These are phyloP conservation scores for Termitomyces sp. DNA, from an alignment of 768 basidiomycete species.

Conservation along the genomic window DNA sequence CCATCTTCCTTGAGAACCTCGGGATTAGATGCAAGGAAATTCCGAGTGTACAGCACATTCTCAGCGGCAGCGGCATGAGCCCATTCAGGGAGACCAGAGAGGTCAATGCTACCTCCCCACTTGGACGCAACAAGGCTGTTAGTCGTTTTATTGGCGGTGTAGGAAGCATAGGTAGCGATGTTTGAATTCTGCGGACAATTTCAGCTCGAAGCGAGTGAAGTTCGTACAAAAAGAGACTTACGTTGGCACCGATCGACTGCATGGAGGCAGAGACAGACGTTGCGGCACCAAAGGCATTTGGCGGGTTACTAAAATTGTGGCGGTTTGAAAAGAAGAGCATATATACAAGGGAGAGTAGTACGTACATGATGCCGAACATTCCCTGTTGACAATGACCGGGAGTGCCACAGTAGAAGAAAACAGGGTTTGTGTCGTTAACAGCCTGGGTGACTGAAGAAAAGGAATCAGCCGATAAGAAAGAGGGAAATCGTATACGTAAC, in stretches of 20 bases:
- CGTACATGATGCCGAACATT: slow-evolving; percentile 78
- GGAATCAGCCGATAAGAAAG: slow-evolving; percentile 5
- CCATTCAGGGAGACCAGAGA: slow-evolving; percentile 51
- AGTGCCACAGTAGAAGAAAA: slow-evolving; percentile 70
- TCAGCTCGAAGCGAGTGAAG: not conserved
- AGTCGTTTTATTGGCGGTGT: slow-evolving; percentile 43
- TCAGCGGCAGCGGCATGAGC: slow-evolving; percentile 42
- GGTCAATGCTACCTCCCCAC: slow-evolving; percentile 65
- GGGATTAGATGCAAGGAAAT: slow-evolving; percentile 41
- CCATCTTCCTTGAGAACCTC: slow-evolving; percentile 49
- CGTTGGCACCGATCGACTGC: slow-evolving; percentile 38
- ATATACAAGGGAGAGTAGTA: not conserved
- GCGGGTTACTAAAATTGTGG: slow-evolving; percentile 42
- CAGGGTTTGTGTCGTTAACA: slow-evolving; percentile 70
- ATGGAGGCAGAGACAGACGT: slow-evolving; percentile 52
- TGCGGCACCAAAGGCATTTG: slow-evolving; percentile 38
- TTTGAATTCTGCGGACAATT: slow-evolving; percentile 39
- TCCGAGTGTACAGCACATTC: slow-evolving; percentile 52
- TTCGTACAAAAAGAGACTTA: slow-evolving; percentile 17
- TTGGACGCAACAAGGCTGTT: slow-evolving; percentile 40
- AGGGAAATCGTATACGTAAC: slow-evolving; percentile 15
- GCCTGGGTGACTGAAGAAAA: slow-evolving; percentile 51
- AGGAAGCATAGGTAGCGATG: slow-evolving; percentile 50
- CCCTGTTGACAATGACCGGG: slow-evolving; percentile 74
- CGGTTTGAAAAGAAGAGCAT: not conserved